Percentiles rank a stretch among this genome's conserved stretches.
phyloP scores from a whole-genome alignment of 257 asterid genomes.

The Salvia rosmarinus region DNA sequence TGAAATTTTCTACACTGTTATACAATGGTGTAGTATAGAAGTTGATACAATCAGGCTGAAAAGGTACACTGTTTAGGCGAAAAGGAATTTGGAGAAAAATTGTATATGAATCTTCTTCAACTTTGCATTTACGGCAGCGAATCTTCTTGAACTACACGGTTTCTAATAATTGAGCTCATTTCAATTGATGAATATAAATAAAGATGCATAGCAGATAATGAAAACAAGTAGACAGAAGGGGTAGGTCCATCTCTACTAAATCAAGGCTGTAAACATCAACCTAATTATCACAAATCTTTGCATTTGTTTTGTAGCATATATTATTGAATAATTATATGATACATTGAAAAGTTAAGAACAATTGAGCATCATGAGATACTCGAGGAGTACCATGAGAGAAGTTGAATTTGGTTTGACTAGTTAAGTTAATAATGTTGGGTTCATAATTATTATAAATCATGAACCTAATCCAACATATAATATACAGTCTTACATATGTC shows the following conservation, averaged over 20 bases:
- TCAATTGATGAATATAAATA: constrained; percentile 11
- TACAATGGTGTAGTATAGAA: too few species aligned
- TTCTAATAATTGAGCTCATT: constrained; percentile 30
- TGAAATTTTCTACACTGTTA: too few species aligned
- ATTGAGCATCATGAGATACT: not conserved
- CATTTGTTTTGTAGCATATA: not conserved
- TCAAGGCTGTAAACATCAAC: constrained; percentile 24
- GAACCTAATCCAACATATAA: constrained; percentile 55
- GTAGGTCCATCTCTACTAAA: constrained; percentile 1
- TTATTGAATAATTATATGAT: not conserved
- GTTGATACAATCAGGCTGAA: too few species aligned
- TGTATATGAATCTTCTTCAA: constrained; percentile 17
- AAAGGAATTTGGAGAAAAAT: too few species aligned
- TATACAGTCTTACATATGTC: constrained; percentile 24
- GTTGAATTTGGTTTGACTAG: constrained; percentile 60
- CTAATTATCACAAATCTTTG: constrained; percentile 7
- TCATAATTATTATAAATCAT: constrained; percentile 32
- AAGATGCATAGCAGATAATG: constrained; percentile 13
- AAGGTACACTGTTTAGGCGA: too few species aligned
- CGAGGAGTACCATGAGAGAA: not conserved
- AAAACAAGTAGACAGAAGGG: too few species aligned
- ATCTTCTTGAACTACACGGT: not conserved
- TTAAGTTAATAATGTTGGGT: constrained; percentile 32
- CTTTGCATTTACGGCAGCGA: constrained; percentile 6
- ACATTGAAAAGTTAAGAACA: not conserved